phyloP scores from a whole-genome alignment of 805 yeast species.

The Spathaspora arborariae region DNA sequence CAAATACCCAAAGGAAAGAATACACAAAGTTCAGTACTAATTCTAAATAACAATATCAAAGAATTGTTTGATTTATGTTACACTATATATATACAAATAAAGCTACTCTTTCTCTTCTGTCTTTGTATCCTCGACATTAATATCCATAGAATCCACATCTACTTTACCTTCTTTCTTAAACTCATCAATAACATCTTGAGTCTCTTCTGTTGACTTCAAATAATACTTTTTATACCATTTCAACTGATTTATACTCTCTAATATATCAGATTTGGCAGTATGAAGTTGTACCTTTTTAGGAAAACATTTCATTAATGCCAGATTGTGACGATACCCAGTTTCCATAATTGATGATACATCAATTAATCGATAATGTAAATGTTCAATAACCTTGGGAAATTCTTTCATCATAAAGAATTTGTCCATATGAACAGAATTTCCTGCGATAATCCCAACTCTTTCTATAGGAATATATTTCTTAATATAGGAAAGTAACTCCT shows the following conservation, averaged over 20 bases:
- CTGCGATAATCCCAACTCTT: slow-evolving; percentile 73
- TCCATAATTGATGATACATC: slow-evolving; percentile 91
- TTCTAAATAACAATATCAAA: too few species aligned
- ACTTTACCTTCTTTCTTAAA: background rate
- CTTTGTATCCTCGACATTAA: background rate
- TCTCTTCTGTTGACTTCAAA: background rate
- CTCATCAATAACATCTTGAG: background rate
- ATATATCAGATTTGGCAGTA: slow-evolving; percentile 84
- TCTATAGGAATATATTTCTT: slow-evolving; percentile 47
- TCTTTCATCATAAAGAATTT: slow-evolving; percentile 78
- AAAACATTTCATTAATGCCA: slow-evolving; percentile 46
- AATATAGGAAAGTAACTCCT: slow-evolving; percentile 61
- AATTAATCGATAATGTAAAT: slow-evolving; percentile 68
- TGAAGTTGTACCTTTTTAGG: slow-evolving; percentile 72
- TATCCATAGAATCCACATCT: background rate
- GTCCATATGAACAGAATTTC: slow-evolving; percentile 92
- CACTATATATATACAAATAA: background rate
- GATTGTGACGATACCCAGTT: slow-evolving; percentile 73
- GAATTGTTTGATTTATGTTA: too few species aligned
- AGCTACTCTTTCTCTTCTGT: background rate
- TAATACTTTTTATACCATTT: slow-evolving; percentile 50
- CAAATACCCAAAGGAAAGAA: too few species aligned
- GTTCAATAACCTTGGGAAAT: slow-evolving; percentile 69
- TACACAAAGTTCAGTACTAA: too few species aligned
- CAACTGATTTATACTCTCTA: slow-evolving; percentile 84